phyloP scores from a whole-genome alignment of 2,329 filamentous ascomycete genomes.

The Tolypocladium amazonense region DNA sequence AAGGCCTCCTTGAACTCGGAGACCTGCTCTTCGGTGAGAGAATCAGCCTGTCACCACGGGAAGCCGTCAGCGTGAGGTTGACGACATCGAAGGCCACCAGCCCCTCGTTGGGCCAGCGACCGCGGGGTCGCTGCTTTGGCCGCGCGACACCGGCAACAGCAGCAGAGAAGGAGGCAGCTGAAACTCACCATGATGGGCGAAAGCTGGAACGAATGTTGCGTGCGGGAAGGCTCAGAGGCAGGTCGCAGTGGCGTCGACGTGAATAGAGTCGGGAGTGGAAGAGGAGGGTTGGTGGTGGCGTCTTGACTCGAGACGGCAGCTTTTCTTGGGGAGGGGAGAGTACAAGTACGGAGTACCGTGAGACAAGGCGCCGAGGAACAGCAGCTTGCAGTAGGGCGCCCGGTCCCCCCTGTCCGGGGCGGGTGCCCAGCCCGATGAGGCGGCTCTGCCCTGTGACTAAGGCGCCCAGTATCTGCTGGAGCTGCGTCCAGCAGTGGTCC shows the following conservation, averaged over 20 bases:
- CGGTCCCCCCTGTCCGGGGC: not conserved
- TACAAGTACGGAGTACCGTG: not conserved
- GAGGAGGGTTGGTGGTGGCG: slow-evolving; percentile 5
- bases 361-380: not conserved
- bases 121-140: not conserved
- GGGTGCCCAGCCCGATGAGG: not conserved
- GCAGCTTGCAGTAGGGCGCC: not conserved
- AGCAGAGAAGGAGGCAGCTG: not conserved
- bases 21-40: slow-evolving; percentile 98
- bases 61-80: slow-evolving; percentile 11
- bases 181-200: slow-evolving; percentile 18
- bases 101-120: slow-evolving; percentile 11
- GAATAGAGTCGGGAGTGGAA: not conserved
- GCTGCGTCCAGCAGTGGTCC: not conserved
- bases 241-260: slow-evolving; percentile 6
- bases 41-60: slow-evolving; percentile 64
- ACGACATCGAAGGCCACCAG: slow-evolving; percentile 4
- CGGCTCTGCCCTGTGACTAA: not conserved
- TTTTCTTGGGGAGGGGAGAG: slow-evolving; percentile 4
- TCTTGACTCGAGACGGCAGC: slow-evolving; percentile 6
- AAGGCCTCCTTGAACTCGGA: slow-evolving; percentile 99
- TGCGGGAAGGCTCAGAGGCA: slow-evolving; percentile 1
- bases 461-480: not conserved
- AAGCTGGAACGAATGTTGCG: not conserved
- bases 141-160: not conserved